Evolutionary conservation across 805 yeast genomes (phyloP), one percentile per base, ranked within the genome.

Genomic region (Sugiyamaella qingdaonensis): DNA sequence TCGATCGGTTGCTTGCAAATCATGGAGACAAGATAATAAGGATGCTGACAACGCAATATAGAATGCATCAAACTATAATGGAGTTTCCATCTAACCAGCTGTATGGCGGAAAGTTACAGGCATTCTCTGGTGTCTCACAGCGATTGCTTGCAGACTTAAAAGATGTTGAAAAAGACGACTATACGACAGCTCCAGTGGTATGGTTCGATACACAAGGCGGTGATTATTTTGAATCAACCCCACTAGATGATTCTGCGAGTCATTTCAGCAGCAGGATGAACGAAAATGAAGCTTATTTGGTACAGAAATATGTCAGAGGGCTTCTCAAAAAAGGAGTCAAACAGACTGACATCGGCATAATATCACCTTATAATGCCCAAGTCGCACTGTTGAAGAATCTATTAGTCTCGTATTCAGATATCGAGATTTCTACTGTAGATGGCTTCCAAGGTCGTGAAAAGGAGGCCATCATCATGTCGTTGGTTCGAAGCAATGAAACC

Each of bases 391-490:
- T 92, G 31, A 81, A 82, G 57, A 73, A 70, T 41, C 51, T 73
- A 10, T 57, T 86, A 1, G 71, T 73, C 32, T 57, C 59, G 2
- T 71, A 70, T 47, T 75, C 78, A 0, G 64, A 56, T 2, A 71
- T 92, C 4, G 98, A 92, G 64, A 79, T 91, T 0, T 81, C 95
- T 3, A 88, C 97, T 0, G 92, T 92, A 3, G 99, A 92, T 70
- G 97, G 97, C 1, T 94, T 92, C 63, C 99, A 92, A 72, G 99
- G 99, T 1, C 74, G 97, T 56, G 99, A 92, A 64, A 94, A 92
- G 67, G 95, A 91, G 61, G 85, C 83, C 0, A 89, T 92, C 5
- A 76, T 92, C 1, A 70, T 94, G 10, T 78, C 94, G 1, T 68
- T 92, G 51, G 97, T 92, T 1, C 75, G 99, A 58, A 85, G 94